Base-by-base conservation (phyloP, 495 filamentous ascomycete species). In the Aspergillus steynii region DNA sequence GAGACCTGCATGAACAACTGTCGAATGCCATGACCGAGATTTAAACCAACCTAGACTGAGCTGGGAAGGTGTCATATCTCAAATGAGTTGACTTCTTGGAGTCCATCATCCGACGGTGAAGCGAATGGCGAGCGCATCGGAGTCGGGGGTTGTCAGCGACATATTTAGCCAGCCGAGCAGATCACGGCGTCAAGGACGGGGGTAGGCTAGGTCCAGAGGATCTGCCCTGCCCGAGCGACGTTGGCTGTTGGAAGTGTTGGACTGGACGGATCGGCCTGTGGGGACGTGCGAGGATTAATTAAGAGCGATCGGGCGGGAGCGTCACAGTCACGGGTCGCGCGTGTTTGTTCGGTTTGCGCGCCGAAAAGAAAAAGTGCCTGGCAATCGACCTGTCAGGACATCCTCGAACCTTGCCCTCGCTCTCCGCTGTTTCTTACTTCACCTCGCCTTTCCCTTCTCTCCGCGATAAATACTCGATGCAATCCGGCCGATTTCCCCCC, bases 281-380 rank as follows among this genome's bases (percentile, higher is more conserved):
- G 37, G 37, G 37, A 10, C 4, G 37, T 34, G 37, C 10, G 20
- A 20, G 20, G 20, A 20, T 20, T 20, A 20, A 20, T 20, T 20
- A 45, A 46, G 20, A 14, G 31, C 37, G 53, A 55, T 55, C 53
- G 25, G 53, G 28, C 53, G 26, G 50, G 37, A 42, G 29, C 50
- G 27, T 55, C 42, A 45, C 34, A 45, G 8, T 14, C 31, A 27
- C 9, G 29, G 20, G 53, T 45, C 37, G 29, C 42, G 29, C 20
- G 32, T 62, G 61, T 62, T 62, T 62, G 61, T 55, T 58, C 46
- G 46, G 56, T 62, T 62, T 62, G 61, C 60, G 61, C 55, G 49
- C 59, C 53, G 59, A 56, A 34, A 14, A 50, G 59, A 50, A 61
- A 49, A 37, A 49, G 34, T 46, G 29, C 32, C 46, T 45, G 29